phyloP scores from a whole-genome alignment of 352 stramenopile species.

The Phytophthora constricta region DNA sequence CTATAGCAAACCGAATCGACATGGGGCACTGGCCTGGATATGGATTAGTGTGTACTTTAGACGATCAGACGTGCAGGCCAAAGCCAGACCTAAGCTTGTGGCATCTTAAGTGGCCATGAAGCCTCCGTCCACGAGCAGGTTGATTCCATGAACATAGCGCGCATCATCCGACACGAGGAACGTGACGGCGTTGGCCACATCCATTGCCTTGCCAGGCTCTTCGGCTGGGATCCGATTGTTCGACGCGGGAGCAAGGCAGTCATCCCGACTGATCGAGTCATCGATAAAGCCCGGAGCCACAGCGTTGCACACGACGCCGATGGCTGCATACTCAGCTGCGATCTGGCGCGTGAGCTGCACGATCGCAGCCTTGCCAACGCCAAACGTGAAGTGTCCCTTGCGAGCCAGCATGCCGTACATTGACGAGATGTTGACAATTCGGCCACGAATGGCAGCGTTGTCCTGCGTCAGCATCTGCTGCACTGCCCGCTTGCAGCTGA shows the following conservation, averaged over 20 bases:
- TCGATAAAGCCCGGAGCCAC: slow-evolving; percentile 68
- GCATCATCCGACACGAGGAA: slow-evolving; percentile 73
- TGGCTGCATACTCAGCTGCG: slow-evolving; percentile 61
- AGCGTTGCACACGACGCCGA: slow-evolving; percentile 69
- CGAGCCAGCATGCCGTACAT: slow-evolving; percentile 66
- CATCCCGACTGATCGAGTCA: slow-evolving; percentile 63
- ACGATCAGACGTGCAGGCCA: background rate
- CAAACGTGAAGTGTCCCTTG: slow-evolving; percentile 69
- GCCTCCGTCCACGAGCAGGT: slow-evolving; percentile 67
- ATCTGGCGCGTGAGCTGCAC: slow-evolving; percentile 75
- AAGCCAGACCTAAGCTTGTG: background rate
- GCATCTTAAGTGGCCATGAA: slow-evolving; percentile 62
- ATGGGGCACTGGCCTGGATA: too few species aligned
- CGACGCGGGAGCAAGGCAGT: slow-evolving; percentile 54
- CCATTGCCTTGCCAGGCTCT: slow-evolving; percentile 59
- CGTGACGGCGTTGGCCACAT: slow-evolving; percentile 73
- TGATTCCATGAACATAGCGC: slow-evolving; percentile 67
- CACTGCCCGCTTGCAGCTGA: slow-evolving; percentile 73
- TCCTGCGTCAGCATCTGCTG: slow-evolving; percentile 71
- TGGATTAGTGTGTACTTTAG: too few species aligned
- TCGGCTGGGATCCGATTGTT: slow-evolving; percentile 65
- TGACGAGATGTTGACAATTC: slow-evolving; percentile 73
- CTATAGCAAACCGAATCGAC: slow-evolving; percentile 10
- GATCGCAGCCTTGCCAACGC: slow-evolving; percentile 65
- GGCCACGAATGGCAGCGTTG: slow-evolving; percentile 55